Base-by-base conservation (phyloP, 371 early-diverging fungal genomes). In the Synchytrium microbalum region DNA sequence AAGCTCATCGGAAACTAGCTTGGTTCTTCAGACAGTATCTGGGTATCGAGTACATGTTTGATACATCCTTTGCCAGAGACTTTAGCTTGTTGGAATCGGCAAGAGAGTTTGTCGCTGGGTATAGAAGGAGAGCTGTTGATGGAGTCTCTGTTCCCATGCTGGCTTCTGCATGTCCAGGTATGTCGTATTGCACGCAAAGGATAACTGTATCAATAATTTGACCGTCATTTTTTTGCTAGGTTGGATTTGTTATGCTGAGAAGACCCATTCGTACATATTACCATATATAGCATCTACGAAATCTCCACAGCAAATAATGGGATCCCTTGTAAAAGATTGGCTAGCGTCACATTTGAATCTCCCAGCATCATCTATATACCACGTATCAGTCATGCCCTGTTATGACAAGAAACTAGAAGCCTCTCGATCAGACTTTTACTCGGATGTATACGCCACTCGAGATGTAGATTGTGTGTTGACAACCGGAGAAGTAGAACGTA, bases 241-340 rank as follows among this genome's bases (percentile, higher is more conserved):
- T 1, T 95, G 94, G 94, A 91, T 98, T 13, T 98, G 96, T 75
- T 96, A 96, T 69, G 95, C 95, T n/a, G 98, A 98, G 79, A 98
- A 96, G 77, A 96, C 93, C 0, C 96, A 96, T 65, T 86, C 85
- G 1, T 81, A 85, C 65, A 79, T 93, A 2, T 70, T 98, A 25
- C 91, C 92, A 0, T 83, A 86, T 67, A 88, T 98, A 60, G 83
- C 88, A 55, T 81, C 83, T 23, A 86, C 91, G 0, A 93, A 91
- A 70, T 95, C 96, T 5, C 96, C 97, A 13, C 96, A 96, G 72
- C 96, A 96, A 71, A 86, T 92, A 68, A 92, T 93, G 91, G 98
- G 97, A 3, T 82, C 88, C 0, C 73, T 93, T 19, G 89, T 94
- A 24, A 96, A 96, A 73, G 78, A 86, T 65, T 87, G 88, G 62